These are phyloP conservation scores for Monosporozyma unispora DNA, from an alignment of 805 yeast genomes.

Conservation along the genomic window DNA sequence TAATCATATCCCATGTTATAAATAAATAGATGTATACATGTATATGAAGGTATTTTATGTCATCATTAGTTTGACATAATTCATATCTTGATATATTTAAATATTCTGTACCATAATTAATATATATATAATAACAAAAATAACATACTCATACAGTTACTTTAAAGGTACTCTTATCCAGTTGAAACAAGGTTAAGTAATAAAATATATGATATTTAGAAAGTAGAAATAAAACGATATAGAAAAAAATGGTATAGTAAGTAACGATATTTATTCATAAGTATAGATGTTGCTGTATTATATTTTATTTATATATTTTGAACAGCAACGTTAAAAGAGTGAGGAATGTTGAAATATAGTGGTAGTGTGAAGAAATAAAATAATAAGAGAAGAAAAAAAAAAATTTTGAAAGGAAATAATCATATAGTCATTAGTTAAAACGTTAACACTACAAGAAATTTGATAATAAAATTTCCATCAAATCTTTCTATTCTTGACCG, in stretches of 20 bases:
- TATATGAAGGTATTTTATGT: neutral
- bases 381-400: neutral
- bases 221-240: neutral
- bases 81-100: neutral
- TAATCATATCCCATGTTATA: neutral
- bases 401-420: neutral
- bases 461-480: neutral
- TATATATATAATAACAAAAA: neutral
- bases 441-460: neutral
- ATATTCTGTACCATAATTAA: slow-evolving; percentile 1
- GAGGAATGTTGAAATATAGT: neutral
- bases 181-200: neutral
- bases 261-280: neutral
- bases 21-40: slow-evolving; percentile 1
- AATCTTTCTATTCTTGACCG: slow-evolving; percentile 69
- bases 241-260: neutral
- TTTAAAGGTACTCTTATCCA: too few species aligned
- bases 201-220: neutral
- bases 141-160: too few species aligned
- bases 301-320: too few species aligned
- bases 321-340: neutral
- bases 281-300: neutral
- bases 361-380: neutral
- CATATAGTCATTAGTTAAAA: neutral
- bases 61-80: neutral